Base-by-base conservation (phyloP, 2,329 filamentous ascomycete species). In the Venturia nashicola region DNA sequence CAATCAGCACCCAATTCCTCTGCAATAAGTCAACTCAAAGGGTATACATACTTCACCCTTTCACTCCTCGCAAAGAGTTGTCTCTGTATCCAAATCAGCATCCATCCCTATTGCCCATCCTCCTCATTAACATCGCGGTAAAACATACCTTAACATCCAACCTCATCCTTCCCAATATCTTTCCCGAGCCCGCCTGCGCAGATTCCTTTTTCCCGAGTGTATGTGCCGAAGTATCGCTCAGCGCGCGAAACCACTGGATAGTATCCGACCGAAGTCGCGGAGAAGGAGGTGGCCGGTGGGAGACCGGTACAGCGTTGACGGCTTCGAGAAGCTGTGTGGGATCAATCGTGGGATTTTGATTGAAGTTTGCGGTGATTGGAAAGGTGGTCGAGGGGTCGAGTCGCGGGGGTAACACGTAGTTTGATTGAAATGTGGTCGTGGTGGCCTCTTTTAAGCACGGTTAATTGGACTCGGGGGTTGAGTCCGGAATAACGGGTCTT, bases 11-110 rank as follows among this genome's bases (percentile, higher is more conserved):
- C 8, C 20, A n/a, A 20, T 1, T 20, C 18, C 44, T 23, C n/a
- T 23, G 23, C 11, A 3, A 48, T 6, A 80, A 97, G 93, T 65
- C 91, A 90, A 51, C 91, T 20, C 20, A 27, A 11, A 51, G 20
- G 9, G 20, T 51, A 51, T 14, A 51, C 46, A 51, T 51, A 51
- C 46, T 97, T 97, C 70, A 97, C 93, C 79, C 93, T 88, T 84
- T 97, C 91, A 72, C 90, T 95, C 77, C 91, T 86, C 77, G 90
- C 89, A 80, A 91, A 90, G 71, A 91, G 84, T 78, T 91, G 88
- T 77, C 87, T 86, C 88, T 91, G 75, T 73, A 76, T 74, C 68
- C 67, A 67, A 61, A 68, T 81, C 71, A 80, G 79, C 72, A 36
- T 42, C 39, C 32, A 20, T 64, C 20, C 46, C 12, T 11, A 27